Conservation (phyloP, 2,329 filamentous ascomycete species). For the Fusarium pseudonygamai region DNA sequence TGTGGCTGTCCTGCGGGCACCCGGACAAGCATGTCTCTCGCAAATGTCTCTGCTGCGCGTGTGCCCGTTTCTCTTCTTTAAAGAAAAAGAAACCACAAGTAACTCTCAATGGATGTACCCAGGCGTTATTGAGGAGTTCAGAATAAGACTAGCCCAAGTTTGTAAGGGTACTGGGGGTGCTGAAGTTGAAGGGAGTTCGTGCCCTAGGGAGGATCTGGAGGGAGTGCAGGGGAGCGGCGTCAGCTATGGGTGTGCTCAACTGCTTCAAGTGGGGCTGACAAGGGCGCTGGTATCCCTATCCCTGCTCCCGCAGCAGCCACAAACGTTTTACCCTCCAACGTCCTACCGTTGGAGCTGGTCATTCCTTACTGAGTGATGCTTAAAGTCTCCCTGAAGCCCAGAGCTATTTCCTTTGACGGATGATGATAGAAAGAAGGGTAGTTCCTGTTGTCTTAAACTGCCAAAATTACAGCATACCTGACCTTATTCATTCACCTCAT, state of each 20-base stretch:
- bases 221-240: slow-evolving; percentile 13
- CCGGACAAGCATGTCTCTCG: slow-evolving; percentile 2
- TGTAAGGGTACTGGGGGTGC: slow-evolving; percentile 3
- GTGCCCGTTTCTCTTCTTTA: slow-evolving; percentile 9
- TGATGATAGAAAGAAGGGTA: slow-evolving; percentile 8
- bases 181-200: slow-evolving; percentile 24
- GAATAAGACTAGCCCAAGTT: slow-evolving; percentile 6
- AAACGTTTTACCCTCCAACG: slow-evolving; percentile 38
- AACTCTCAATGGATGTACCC: slow-evolving; percentile 6
- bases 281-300: slow-evolving; percentile 38
- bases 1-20: neutral
- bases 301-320: slow-evolving; percentile 41
- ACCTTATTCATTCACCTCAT: slow-evolving; percentile 1
- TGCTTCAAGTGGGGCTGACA: slow-evolving; percentile 22
- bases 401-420: slow-evolving; percentile 10
- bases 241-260: slow-evolving; percentile 23
- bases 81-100: slow-evolving; percentile 12
- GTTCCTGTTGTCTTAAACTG: neutral
- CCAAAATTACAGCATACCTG: slow-evolving; percentile 17
- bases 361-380: slow-evolving; percentile 36
- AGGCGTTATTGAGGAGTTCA: slow-evolving; percentile 3
- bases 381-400: slow-evolving; percentile 42
- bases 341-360: slow-evolving; percentile 28
- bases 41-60: slow-evolving; percentile 2
- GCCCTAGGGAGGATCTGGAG: slow-evolving; percentile 8